Conservation (phyloP, 495 filamentous ascomycete genomes). For the Aspergillus bertholletiae region DNA sequence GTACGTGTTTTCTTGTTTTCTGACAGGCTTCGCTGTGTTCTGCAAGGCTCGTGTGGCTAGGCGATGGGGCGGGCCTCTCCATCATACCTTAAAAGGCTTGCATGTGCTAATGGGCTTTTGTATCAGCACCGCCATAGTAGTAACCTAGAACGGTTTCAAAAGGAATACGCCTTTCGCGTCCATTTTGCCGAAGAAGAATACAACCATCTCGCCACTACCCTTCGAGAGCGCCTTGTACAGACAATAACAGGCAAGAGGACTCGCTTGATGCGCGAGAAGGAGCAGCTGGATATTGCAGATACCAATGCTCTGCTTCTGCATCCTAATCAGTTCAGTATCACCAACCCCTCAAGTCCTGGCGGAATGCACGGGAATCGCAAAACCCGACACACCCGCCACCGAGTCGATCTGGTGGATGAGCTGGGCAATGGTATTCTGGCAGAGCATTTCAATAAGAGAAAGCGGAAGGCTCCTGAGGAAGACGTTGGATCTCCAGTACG, state of each 20-base stretch:
- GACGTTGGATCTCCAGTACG: constrained; percentile 69
- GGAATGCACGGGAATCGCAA: constrained; percentile 77
- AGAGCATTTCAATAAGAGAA: constrained; percentile 64
- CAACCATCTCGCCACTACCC: constrained; percentile 66
- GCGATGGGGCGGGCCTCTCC: background rate
- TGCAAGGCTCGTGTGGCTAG: no score
- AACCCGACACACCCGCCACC: constrained; percentile 77
- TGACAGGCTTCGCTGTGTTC: no score
- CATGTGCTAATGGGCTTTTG: constrained; percentile 9
- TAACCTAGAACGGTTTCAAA: constrained; percentile 36
- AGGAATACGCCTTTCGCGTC: constrained; percentile 48
- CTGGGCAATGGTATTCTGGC: constrained; percentile 58
- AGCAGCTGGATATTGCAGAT: constrained; percentile 82
- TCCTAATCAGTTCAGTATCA: constrained; percentile 87
- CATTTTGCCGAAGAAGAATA: constrained; percentile 82
- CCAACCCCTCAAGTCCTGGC: constrained; percentile 74
- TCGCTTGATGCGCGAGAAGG: constrained; percentile 81
- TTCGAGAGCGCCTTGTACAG: constrained; percentile 82
- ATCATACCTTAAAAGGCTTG: no score
- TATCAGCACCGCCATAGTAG: constrained; percentile 39
- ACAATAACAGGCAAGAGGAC: constrained; percentile 70
- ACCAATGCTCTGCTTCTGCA: constrained; percentile 84
- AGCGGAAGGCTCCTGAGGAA: constrained; percentile 68
- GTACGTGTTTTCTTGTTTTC: constrained; percentile 47
- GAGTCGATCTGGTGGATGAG: constrained; percentile 78